phyloP scores from a whole-genome alignment of 2,329 filamentous ascomycete species.

The Aspergillus ochraceoroseus region DNA sequence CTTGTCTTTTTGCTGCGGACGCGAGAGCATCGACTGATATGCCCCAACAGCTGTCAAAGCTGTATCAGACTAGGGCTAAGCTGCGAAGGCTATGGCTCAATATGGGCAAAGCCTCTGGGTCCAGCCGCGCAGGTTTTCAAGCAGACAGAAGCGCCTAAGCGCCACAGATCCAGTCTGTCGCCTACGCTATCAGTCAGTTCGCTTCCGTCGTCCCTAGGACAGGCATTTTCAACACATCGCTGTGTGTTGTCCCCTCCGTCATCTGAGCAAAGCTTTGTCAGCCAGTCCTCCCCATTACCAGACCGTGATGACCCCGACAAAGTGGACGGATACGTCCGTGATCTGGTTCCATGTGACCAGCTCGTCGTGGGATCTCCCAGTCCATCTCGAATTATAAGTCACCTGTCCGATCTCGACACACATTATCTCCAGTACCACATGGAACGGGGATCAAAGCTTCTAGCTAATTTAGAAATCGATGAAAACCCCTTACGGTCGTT shows the following conservation, averaged over 20 bases:
- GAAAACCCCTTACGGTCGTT: slow-evolving; percentile 36
- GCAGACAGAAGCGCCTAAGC: slow-evolving; percentile 19
- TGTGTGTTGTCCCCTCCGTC: slow-evolving; percentile 3
- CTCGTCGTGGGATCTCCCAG: slow-evolving; percentile 15
- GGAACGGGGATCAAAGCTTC: slow-evolving; percentile 32
- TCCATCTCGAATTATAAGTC: slow-evolving; percentile 22
- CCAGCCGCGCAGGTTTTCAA: slow-evolving; percentile 31
- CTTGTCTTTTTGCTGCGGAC: background rate
- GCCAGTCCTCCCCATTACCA: background rate
- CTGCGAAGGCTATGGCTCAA: slow-evolving; percentile 39
- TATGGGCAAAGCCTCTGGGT: slow-evolving; percentile 36
- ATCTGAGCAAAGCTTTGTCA: slow-evolving; percentile 4
- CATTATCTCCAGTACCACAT: slow-evolving; percentile 40
- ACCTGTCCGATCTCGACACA: slow-evolving; percentile 30
- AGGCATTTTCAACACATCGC: slow-evolving; percentile 1
- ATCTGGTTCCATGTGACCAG: background rate
- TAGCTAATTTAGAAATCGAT: slow-evolving; percentile 37
- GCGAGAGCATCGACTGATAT: slow-evolving; percentile 1
- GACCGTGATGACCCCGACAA: slow-evolving; percentile 4
- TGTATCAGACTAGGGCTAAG: slow-evolving; percentile 32
- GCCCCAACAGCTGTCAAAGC: slow-evolving; percentile 28
- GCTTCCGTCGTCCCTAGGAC: slow-evolving; percentile 12
- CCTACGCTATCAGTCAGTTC: slow-evolving; percentile 18
- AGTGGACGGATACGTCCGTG: background rate
- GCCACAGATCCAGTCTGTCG: slow-evolving; percentile 21